These are phyloP conservation scores for Leccinum solheimii DNA, from an alignment of 1,284 basidiomycete species.

Conservation along the genomic window DNA sequence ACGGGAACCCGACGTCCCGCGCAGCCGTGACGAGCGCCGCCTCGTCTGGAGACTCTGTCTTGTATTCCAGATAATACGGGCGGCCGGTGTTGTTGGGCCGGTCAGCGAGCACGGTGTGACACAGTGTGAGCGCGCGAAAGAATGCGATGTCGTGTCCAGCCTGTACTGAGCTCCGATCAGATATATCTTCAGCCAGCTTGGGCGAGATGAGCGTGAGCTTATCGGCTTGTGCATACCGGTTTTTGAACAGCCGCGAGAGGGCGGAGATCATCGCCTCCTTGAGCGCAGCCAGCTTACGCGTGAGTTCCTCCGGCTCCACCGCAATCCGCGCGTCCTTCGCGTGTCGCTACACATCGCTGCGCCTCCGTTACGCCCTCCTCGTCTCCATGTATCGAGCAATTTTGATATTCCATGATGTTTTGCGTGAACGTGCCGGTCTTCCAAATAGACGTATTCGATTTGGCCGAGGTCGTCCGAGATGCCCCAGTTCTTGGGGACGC, in stretches of 20 bases:
- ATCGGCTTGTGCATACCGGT: conserved; percentile 81
- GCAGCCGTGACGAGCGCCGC: conserved; percentile 92
- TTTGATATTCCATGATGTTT: conserved; percentile 98
- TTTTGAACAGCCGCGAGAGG: conserved; percentile 82
- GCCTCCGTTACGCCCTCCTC: conserved; percentile 98
- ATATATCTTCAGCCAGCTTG: conserved; percentile 76
- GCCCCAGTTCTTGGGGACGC: conserved; percentile 97
- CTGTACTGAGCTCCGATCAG: conserved; percentile 62
- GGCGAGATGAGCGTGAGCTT: conserved; percentile 90
- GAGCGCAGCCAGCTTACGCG: conserved; percentile 58
- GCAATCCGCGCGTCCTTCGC: conserved; percentile 69
- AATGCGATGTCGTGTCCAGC: conserved; percentile 76
- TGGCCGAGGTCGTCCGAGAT: conserved; percentile 97
- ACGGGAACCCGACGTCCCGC: conserved; percentile 91
- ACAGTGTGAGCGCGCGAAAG: conserved; percentile 89
- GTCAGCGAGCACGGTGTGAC: conserved; percentile 91
- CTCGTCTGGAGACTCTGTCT: conserved; percentile 95
- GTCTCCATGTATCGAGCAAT: conserved; percentile 87
- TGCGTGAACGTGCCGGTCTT: conserved; percentile 97
- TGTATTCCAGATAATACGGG: conserved; percentile 82
- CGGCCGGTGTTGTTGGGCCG: conserved; percentile 62
- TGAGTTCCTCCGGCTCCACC: conserved; percentile 71
- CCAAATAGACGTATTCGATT: conserved; percentile 97
- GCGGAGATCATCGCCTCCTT: conserved; percentile 79
- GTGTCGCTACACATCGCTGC: conserved; percentile 86